Conservation (phyloP, 306 rosid genomes). For the Begonia peltatifolia region DNA sequence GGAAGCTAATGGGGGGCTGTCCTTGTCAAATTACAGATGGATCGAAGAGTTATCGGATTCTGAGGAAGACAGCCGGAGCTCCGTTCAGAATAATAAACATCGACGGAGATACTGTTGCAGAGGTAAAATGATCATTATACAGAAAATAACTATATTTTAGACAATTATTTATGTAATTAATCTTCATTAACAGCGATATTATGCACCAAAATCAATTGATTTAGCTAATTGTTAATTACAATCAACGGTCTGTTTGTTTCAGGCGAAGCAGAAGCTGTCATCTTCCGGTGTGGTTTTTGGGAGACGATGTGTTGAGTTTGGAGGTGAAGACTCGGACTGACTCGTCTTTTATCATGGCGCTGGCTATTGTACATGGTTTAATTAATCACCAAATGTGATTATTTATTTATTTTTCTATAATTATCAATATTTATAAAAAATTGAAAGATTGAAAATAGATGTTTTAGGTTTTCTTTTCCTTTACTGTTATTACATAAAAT, state of each 20-base stretch:
- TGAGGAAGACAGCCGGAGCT: conserved; percentile 23
- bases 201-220: not conserved
- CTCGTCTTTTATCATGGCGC: conserved; percentile 28
- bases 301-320: conserved; percentile 29
- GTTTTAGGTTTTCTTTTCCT: too few relatives aligned
- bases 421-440: too few relatives aligned
- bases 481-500: too few relatives aligned
- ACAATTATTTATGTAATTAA: not conserved
- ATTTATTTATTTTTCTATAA: too few relatives aligned
- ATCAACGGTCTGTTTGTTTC: conserved; percentile 1
- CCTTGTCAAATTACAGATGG: conserved; percentile 47
- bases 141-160: not conserved
- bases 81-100: conserved; percentile 33
- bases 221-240: not conserved
- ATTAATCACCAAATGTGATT: conserved; percentile 16
- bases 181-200: not conserved
- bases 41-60: conserved; percentile 30
- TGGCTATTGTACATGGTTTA: conserved; percentile 24
- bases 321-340: conserved; percentile 18
- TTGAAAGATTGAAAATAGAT: too few relatives aligned
- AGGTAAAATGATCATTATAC: conserved; percentile 22
- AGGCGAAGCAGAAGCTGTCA: conserved; percentile 55
- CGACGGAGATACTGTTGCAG: conserved; percentile 46
- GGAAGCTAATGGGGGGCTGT: conserved; percentile 29
- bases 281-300: conserved; percentile 35